Percentiles rank a stretch among this genome's conserved stretches.
Evolutionary conservation across 208 protist species (phyloP).

Genomic region (Kentomonas sorsogonicus): DNA sequence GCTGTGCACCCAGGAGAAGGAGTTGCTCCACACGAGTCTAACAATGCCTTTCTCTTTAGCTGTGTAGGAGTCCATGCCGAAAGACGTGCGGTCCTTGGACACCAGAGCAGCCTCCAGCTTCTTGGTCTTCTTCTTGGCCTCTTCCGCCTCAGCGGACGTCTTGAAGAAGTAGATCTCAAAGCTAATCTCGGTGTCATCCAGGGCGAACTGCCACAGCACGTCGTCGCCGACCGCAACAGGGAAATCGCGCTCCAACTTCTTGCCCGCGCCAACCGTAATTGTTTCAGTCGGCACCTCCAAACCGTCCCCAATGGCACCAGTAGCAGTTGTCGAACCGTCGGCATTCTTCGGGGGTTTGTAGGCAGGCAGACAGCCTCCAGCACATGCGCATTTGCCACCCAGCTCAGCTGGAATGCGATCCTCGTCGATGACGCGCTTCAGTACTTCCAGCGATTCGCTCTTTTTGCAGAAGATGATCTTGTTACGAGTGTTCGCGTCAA

Average conservation of each 20-base stretch:
- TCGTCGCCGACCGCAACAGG: constrained; percentile 14
- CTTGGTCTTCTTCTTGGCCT: constrained; percentile 6
- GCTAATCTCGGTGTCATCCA: constrained; percentile 19
- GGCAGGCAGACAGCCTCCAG: constrained; percentile 46
- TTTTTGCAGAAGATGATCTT: constrained; percentile 70
- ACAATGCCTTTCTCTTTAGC: constrained; percentile 18
- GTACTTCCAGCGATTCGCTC: constrained; percentile 28
- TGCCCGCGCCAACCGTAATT: constrained; percentile 33
- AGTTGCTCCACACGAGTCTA: constrained; percentile 41
- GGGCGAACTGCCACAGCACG: constrained; percentile 32
- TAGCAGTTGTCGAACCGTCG: constrained; percentile 7
- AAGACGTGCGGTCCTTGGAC: constrained; percentile 21
- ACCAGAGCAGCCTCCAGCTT: not conserved
- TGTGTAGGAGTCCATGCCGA: constrained; percentile 26
- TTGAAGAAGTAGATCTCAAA: constrained; percentile 25
- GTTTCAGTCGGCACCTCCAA: constrained; percentile 27
- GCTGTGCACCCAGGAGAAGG: constrained; percentile 32
- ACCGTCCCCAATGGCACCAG: too few relatives aligned
- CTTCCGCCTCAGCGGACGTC: not conserved
- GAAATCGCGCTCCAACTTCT: constrained; percentile 19
- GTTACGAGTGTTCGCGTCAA: constrained; percentile 54
- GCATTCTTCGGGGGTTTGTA: constrained; percentile 16
- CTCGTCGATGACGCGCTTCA: constrained; percentile 52
- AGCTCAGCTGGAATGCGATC: constrained; percentile 58
- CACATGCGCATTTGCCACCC: constrained; percentile 47